Evolutionary conservation across 2,329 filamentous ascomycete genomes (phyloP).

Genomic region (Clarireedia paspali): DNA sequence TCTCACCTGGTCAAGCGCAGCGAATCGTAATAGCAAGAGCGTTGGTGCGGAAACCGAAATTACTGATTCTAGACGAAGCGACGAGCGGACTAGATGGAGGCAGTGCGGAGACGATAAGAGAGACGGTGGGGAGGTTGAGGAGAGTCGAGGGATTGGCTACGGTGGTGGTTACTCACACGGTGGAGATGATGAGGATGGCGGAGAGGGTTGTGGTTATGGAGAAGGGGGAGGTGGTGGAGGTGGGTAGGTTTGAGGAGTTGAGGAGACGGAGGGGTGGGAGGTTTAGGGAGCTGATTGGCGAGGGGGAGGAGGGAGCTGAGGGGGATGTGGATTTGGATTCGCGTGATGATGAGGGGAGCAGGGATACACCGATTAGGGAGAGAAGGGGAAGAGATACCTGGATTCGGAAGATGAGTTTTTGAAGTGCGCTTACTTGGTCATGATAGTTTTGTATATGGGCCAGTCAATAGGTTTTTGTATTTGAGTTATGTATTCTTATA

Average conservation of each 20-base stretch:
- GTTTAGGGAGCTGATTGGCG: constrained; percentile 20
- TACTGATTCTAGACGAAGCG: constrained; percentile 81
- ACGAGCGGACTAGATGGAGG: constrained; percentile 72
- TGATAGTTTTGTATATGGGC: too few species aligned
- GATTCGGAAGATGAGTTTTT: neutral
- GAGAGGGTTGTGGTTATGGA: constrained; percentile 68
- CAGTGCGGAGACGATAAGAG: constrained; percentile 55
- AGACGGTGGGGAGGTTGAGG: constrained; percentile 48
- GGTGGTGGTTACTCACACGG: constrained; percentile 73
- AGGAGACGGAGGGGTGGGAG: constrained; percentile 13
- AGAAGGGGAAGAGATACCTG: constrained; percentile 1
- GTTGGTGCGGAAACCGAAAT: constrained; percentile 58
- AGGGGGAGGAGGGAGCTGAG: neutral
- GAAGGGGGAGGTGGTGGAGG: constrained; percentile 57
- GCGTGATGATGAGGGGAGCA: neutral
- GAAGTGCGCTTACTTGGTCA: neutral
- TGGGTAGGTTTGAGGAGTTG: constrained; percentile 59
- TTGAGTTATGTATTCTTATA: too few species aligned
- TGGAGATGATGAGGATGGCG: constrained; percentile 79
- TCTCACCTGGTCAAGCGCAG: constrained; percentile 81
- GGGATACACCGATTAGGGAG: neutral
- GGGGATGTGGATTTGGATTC: neutral
- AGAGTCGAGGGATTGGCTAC: constrained; percentile 51
- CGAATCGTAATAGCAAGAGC: constrained; percentile 75
- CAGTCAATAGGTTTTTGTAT: too few species aligned